Conservation (phyloP, 2,329 filamentous ascomycete species). For the Arthrobotrys iridis region DNA sequence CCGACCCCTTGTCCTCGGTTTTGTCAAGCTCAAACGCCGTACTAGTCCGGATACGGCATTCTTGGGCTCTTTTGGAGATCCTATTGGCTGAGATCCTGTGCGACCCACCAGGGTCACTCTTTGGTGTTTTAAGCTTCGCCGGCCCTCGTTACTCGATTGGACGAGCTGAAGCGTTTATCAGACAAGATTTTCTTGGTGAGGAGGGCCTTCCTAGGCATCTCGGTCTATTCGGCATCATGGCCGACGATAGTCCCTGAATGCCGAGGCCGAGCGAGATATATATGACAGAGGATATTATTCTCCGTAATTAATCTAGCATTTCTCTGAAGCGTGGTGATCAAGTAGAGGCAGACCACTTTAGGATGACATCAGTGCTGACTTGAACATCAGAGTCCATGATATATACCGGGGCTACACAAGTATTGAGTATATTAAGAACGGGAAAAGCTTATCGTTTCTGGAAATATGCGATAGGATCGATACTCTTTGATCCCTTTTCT, state of each 20-base stretch:
- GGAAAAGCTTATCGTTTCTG: background rate
- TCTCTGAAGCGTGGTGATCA: background rate
- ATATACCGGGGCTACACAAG: slow-evolving; percentile 23
- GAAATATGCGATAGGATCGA: slow-evolving; percentile 19
- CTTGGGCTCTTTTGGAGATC: slow-evolving; percentile 13
- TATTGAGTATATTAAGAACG: slow-evolving; percentile 39
- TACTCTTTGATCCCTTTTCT: background rate
- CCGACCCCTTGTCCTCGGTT: slow-evolving; percentile 17
- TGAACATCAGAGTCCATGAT: background rate
- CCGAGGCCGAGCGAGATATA: background rate
- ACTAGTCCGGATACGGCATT: slow-evolving; percentile 19
- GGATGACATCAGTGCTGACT: slow-evolving; percentile 29
- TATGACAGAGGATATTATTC: slow-evolving; percentile 43
- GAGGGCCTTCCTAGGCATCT: background rate
- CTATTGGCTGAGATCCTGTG: slow-evolving; percentile 38
- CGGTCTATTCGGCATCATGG: slow-evolving; percentile 19
- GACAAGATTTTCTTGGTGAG: background rate
- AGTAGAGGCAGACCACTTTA: slow-evolving; percentile 3
- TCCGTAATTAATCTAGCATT: slow-evolving; percentile 17
- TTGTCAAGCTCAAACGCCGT: slow-evolving; percentile 11
- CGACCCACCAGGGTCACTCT: slow-evolving; percentile 37
- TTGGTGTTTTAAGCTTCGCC: slow-evolving; percentile 27
- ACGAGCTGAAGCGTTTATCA: slow-evolving; percentile 45
- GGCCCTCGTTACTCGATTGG: slow-evolving; percentile 19
- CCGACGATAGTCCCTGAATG: slow-evolving; percentile 10